Base-by-base conservation (phyloP, 768 basidiomycete genomes). In the Rhizopogon vinicolor region DNA sequence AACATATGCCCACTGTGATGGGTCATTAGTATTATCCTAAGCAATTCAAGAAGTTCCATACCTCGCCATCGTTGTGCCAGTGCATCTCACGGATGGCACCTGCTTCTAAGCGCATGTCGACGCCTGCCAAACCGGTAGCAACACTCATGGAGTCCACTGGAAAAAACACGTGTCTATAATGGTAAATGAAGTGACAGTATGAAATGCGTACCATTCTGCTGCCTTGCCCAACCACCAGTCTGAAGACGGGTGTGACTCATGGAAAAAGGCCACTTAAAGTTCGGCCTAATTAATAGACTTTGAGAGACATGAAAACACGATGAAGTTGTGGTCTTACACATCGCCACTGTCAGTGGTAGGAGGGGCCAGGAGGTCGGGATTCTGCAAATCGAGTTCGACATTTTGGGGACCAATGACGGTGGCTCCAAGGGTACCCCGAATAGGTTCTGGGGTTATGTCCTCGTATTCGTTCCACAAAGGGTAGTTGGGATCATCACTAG, bases 151-250 rank as follows among this genome's bases (percentile, higher is more conserved):
- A 57, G 1, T 68, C 54, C 4, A 75, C 78, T 79, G 48, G 5
- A 57, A 33, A 16, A 25, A 4, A 12, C 29, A 51, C 31, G 37
- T 16, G 29, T 74, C 62, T 60, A 74, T 59, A 62, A 14, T 42
- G 43, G 46, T 45, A 28, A 25, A 52, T 10, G 16, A 28, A n/a
- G 25, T 19, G 8, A 25, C 31, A 9, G 13, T 25, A 41, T 28
- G 9, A 10, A 44, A 1, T 5, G 64, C 75, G 18, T 51, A 80
- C 85, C 57, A 58, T 83, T 87, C 64, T 85, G 78, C 62, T 84
- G 76, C 44, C 84, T 75, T 29, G 85, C 80, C 84, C 85, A 87
- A 2, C 86, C 86, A n/a, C 84, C 86, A 4, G 75, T 73, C 51
- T 78, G 77, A 7, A 87, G 60, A 35, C 82, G 80, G 61, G 76